phyloP scores from a whole-genome alignment of 1,284 basidiomycete species.

The Vanrija sp. region DNA sequence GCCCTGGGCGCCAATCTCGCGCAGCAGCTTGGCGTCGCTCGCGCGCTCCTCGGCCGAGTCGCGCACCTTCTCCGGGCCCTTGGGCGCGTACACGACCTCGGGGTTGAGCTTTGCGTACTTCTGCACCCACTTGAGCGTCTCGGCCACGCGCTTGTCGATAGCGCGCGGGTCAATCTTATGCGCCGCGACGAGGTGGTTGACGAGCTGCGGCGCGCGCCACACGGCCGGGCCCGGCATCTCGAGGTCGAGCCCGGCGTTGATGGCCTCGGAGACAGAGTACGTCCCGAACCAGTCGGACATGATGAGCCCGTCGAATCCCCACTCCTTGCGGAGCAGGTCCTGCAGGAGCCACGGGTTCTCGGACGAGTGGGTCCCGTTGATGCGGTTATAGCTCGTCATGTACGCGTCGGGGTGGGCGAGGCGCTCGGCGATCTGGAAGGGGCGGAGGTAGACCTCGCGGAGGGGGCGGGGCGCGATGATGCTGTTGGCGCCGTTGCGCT shows the following conservation, averaged over 20 bases:
- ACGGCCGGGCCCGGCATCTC: constrained; percentile 29
- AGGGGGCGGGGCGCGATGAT: constrained; percentile 56
- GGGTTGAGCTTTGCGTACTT: constrained; percentile 16
- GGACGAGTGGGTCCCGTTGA: constrained; percentile 65
- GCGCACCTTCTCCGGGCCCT: constrained; percentile 16
- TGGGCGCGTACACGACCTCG: constrained; percentile 20
- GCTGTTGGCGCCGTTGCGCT: constrained; percentile 30
- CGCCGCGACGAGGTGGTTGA: constrained; percentile 59
- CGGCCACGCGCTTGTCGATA: constrained; percentile 7
- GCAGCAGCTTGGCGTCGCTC: constrained; percentile 19
- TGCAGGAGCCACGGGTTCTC: constrained; percentile 60
- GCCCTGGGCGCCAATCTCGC: constrained; percentile 42
- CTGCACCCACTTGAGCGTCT: constrained; percentile 38
- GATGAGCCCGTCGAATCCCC: constrained; percentile 65
- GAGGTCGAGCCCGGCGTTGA: constrained; percentile 67
- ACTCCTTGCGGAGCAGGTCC: constrained; percentile 53
- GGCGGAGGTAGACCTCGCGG: constrained; percentile 70
- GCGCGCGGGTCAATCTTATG: constrained; percentile 51
- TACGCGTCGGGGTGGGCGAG: constrained; percentile 50
- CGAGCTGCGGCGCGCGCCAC: constrained; percentile 28
- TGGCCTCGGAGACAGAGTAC: constrained; percentile 61
- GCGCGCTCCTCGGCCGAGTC: constrained; percentile 8
- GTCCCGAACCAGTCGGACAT: constrained; percentile 59
- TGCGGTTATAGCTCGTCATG: constrained; percentile 53
- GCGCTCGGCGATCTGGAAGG: constrained; percentile 76